Base-by-base conservation (phyloP, 805 yeast species). In the Nakazawaea siamensis region DNA sequence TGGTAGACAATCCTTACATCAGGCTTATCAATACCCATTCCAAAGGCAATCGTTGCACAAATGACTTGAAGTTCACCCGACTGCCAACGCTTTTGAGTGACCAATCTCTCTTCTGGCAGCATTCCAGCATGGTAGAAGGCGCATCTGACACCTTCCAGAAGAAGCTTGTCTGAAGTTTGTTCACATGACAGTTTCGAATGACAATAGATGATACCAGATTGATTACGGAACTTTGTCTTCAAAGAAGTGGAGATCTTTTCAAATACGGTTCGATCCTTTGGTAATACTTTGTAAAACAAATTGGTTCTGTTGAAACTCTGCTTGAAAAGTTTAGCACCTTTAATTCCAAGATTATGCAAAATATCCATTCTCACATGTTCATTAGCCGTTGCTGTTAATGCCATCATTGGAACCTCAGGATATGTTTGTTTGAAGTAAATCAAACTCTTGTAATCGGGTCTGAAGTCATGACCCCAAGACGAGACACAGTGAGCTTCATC, bases 401-500 rank as follows among this genome's bases (percentile, higher is more conserved):
- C 98, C 86, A 92, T 87, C 41, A 92, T 65, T 1, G 98, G 98
- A 4, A 86, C 74, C 34, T 69, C 70, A 0, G 95, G 94, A 51
- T 71, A 92, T 32, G 73, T 69, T 14, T 60, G 55, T 49, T 86
- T 86, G 55, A 92, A 83, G 44, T 67, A 70, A 24, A 76, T 73
- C 50, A 92, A 64, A 9, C 79, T 81, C 48, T 87, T 84, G 60
- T 92, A 92, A 55, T 92, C 97, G 0, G 97, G 97, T 34, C 98
- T 68, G 55, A 92, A 92, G 57, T 92, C 98, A 57, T 92, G 98
- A 15, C 98, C 98, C 98, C 98, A 92, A 9, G 94, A 81, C 34
- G 95, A 85, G 29, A 92, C 94, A 68, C 98, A 92, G 59, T 92
- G 98, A 0, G 98, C 98, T 52, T 86, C 98, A 59, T 92, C 98